Base-by-base conservation (phyloP, 2,329 filamentous ascomycete genomes). In the Tolypocladium ovalisporum region DNA sequence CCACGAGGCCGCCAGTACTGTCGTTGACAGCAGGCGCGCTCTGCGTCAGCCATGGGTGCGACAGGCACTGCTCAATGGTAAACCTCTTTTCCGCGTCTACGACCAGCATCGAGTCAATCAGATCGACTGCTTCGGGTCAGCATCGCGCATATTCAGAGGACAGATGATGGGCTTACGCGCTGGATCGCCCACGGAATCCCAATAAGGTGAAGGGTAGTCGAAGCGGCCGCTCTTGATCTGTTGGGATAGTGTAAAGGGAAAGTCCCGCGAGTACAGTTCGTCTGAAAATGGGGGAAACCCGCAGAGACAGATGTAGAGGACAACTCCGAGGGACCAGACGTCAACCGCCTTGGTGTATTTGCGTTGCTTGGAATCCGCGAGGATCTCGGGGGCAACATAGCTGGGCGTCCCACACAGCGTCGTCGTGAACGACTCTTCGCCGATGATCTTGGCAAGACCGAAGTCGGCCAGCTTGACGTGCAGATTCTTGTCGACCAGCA, bases 201-300 rank as follows among this genome's bases (percentile, higher is more conserved):
- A 99, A 72, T 97, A 97, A 0, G 94, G 94, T 1, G 90, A 95
- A 1, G 94, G 93, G 67, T 97, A 99, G 71, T 97, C 89, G 68
- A 96, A 99, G 24, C 85, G 82, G 19, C 90, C 94, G 71, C 83
- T 82, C 71, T 88, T 92, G 73, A 96, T 97, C 74, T 97, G 92
- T 64, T 96, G 87, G 1, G 88, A 88, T 51, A 97, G 78, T 0
- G 82, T 90, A 68, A 90, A 97, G 2, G 94, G 94, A 63, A 92
- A 94, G 51, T 96, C 86, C 39, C 74, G 74, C 1, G 85, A 86
- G 73, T 86, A 89, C 0, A 97, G 83, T 73, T 99, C 94, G 66
- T 99, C 94, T 0, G 90, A 96, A 73, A 99, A 99, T 0, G 94
- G 94, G 5, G 93, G 94, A 67, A 97, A 97, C 39, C 94, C 94